Evolutionary conservation across 352 stramenopile species (phyloP).

Genomic region (Peronospora destructor): DNA sequence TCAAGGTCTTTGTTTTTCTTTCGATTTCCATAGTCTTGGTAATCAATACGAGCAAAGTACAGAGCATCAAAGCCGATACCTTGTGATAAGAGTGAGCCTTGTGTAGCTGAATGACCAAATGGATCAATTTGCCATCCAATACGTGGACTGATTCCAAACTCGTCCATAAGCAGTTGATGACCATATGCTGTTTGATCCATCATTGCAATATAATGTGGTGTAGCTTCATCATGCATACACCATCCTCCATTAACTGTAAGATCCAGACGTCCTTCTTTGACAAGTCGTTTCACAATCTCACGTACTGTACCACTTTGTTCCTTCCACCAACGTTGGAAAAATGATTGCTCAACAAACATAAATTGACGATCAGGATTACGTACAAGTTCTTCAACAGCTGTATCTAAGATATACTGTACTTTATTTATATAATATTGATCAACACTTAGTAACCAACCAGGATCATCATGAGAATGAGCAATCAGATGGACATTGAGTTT

Average conservation of each 20-base stretch:
- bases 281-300: slow-evolving; percentile 73
- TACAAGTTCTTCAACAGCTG: slow-evolving; percentile 81
- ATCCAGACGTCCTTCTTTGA: slow-evolving; percentile 87
- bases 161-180: slow-evolving; percentile 89
- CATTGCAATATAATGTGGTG: slow-evolving; percentile 95
- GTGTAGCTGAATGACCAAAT: slow-evolving; percentile 90
- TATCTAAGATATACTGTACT: slow-evolving; percentile 95
- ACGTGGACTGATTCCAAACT: slow-evolving; percentile 91
- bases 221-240: slow-evolving; percentile 98
- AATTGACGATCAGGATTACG: slow-evolving; percentile 89
- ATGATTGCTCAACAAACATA: slow-evolving; percentile 93
- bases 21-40: slow-evolving; percentile 91
- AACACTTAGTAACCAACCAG: slow-evolving; percentile 93
- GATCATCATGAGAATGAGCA: slow-evolving; percentile 94
- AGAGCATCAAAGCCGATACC: slow-evolving; percentile 93
- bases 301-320: slow-evolving; percentile 72
- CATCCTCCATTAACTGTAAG: slow-evolving; percentile 95
- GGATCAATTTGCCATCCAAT: slow-evolving; percentile 98
- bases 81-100: slow-evolving; percentile 87
- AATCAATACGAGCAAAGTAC: slow-evolving; percentile 97
- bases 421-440: slow-evolving; percentile 95
- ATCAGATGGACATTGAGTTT: slow-evolving; percentile 96
- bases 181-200: slow-evolving; percentile 97
- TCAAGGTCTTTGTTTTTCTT: slow-evolving; percentile 87
- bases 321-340: slow-evolving; percentile 96